phyloP scores from a whole-genome alignment of 805 yeast species.

The Metschnikowia koreensis region DNA sequence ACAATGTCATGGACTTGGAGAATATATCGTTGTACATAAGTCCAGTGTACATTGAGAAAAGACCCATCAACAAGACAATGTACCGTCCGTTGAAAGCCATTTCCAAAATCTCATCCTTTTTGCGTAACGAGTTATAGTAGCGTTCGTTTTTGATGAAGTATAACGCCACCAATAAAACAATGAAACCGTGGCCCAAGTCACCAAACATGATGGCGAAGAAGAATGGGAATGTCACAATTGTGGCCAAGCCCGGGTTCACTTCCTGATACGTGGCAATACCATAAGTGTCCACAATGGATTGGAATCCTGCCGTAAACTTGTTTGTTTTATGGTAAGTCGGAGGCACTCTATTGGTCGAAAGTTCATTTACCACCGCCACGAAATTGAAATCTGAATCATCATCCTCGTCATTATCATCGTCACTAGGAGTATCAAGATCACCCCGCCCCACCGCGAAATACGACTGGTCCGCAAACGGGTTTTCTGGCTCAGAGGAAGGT shows the following conservation, averaged over 20 bases:
- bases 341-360: slow-evolving; percentile 67
- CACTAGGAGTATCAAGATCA: slow-evolving; percentile 26
- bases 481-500: slow-evolving; percentile 6
- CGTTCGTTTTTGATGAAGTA: slow-evolving; percentile 67
- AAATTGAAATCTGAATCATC: slow-evolving; percentile 18
- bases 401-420: slow-evolving; percentile 29
- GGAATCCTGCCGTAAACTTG: slow-evolving; percentile 91
- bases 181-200: slow-evolving; percentile 95
- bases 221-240: slow-evolving; percentile 93
- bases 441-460: slow-evolving; percentile 9
- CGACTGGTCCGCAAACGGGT: slow-evolving; percentile 9
- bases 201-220: slow-evolving; percentile 99
- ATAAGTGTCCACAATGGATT: slow-evolving; percentile 90
- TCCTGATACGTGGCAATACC: slow-evolving; percentile 93
- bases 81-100: slow-evolving; percentile 96
- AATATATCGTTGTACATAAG: slow-evolving; percentile 89
- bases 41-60: slow-evolving; percentile 94
- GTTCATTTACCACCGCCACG: slow-evolving; percentile 50
- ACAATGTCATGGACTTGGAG: slow-evolving; percentile 85
- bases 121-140: slow-evolving; percentile 58
- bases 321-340: slow-evolving; percentile 94
- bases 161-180: slow-evolving; percentile 76
- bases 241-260: slow-evolving; percentile 94
- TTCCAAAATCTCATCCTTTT: slow-evolving; percentile 90
- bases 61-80: slow-evolving; percentile 87